Base-by-base conservation (phyloP, 2,329 filamentous ascomycete genomes). In the Diatrype stigma region DNA sequence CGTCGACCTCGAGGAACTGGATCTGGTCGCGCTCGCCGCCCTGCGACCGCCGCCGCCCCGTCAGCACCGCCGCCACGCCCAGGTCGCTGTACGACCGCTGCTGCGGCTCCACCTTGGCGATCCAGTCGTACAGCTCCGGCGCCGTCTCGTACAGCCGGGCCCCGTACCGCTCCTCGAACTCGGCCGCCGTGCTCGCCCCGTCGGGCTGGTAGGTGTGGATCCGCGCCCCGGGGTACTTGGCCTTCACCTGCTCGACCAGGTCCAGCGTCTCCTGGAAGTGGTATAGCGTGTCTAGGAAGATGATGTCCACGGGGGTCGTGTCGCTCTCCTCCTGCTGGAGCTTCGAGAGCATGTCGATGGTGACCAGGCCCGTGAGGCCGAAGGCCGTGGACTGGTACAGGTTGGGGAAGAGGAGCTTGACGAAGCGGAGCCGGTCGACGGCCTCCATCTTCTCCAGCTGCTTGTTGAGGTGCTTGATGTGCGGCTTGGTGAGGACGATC, bases 51-150 rank as follows among this genome's bases (percentile, higher is more conserved):
- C 94, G 84, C 52, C 94, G 90, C 48, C 94, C 94, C 44, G 94
- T 99, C 58, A 99, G 79, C 48, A 97, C 89, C 48, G 94, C 94
- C 51, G 88, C 87, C 51, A 97, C 92, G 63, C 88, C 83, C 52
- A 97, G 82, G 57, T 96, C 87, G 17, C 85, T 78, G 72, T 96
- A 97, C 6, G 94, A 90, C 55, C 94, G 85, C 73, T 96, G 86
- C 50, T 92, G 90, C 16, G 94, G 94, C 77, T 99, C 94, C 46
- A 99, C 94, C 78, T 99, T 99, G 74, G 92, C 94, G 56, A 94
- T 79, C 80, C 90, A 97, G 79, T 99, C 94, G 73, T 99, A 99
- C 64, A 93, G 81, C 65, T 96, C 89, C 46, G 91, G 81, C 58
- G 94, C 87, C 30, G 77, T 82, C 68, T 96, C 88, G 85, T 92